These are phyloP conservation scores for Boletellus deceptivus DNA, from an alignment of 1,284 basidiomycete species.

Conservation along the genomic window DNA sequence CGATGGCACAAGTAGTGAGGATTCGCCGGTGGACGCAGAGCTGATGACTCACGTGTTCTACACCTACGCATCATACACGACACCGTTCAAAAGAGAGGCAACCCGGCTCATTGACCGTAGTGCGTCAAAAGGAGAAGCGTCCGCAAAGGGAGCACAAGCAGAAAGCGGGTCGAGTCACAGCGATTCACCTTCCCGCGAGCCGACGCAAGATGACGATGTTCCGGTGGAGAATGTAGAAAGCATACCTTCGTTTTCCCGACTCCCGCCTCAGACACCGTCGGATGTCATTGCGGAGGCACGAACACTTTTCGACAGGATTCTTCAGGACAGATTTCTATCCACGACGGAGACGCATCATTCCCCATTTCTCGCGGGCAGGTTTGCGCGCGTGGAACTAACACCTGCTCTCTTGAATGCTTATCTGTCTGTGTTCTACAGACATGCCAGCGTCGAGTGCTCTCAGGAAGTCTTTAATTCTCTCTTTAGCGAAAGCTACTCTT, in stretches of 20 bases:
- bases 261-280: conserved; percentile 71
- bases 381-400: conserved; percentile 60
- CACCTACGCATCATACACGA: conserved; percentile 80
- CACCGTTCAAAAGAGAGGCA: conserved; percentile 58
- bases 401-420: conserved; percentile 79
- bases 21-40: conserved; percentile 55
- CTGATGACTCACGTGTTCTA: conserved; percentile 85
- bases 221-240: neutral
- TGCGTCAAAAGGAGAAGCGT: conserved; percentile 8
- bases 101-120: conserved; percentile 38
- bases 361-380: conserved; percentile 35
- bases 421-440: conserved; percentile 72
- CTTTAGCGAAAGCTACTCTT: conserved; percentile 30
- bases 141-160: conserved; percentile 1
- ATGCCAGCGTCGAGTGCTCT: conserved; percentile 52
- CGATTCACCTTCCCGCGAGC: neutral
- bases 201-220: neutral
- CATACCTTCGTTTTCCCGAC: conserved; percentile 47
- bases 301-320: conserved; percentile 67
- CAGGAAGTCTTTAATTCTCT: conserved; percentile 48
- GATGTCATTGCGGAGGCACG: conserved; percentile 76
- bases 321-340: conserved; percentile 44
- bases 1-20: conserved; percentile 31
- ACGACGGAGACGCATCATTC: neutral
- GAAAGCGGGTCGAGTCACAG: neutral